Evolutionary conservation across 306 rosid genomes (phyloP), one percentile per base, ranked within the genome.

Genomic region (Gillenia trifoliata): DNA sequence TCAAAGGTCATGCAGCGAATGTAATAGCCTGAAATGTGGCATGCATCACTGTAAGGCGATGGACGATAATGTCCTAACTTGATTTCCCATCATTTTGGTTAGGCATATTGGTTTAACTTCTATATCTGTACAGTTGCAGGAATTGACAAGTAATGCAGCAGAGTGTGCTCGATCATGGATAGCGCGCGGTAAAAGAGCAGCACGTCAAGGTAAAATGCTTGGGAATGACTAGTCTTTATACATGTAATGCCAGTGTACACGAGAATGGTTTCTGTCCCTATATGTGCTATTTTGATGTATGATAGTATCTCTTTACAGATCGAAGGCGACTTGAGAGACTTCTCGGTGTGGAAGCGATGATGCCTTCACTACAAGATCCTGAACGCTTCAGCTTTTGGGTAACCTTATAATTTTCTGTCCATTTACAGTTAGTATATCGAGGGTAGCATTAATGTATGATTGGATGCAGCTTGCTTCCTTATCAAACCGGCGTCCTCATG

Each of bases 381-480:
- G 97, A 94, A 83, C 86, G 86, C 78, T 92, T 94, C 79, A 94
- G 99, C 81, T 94, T 94, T 65, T 94, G 99, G 99, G 99, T 94
- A 83, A 71, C 13, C 17, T 65, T 43, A 15, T 25, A 25, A 9
- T 3, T 74, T 4, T 41, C 66, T 36, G 26, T 25, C 63, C 2
- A 38, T 50, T 50, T 40, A 10, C 64, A 19, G 62, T 26, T 64
- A 54, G 66, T 61, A 40, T 68, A 38, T 79, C 23, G 43, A 72
- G 63, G 67, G 23, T 4, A 13, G 36, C 71, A 69, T 81, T 76
- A 43, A 79, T 41, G 31, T 52, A 50, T 25, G 56, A 72, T 78
- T 77, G 22, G 64, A 54, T 82, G 77, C 93, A 94, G 99, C 88
- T 94, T 57, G 71, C 89, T 67, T 90, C 97, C 78, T 81, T 94